Evolutionary conservation across 2,329 filamentous ascomycete genomes (phyloP), one percentile per base, ranked within the genome.

Genomic region (Fusarium caatingaense): DNA sequence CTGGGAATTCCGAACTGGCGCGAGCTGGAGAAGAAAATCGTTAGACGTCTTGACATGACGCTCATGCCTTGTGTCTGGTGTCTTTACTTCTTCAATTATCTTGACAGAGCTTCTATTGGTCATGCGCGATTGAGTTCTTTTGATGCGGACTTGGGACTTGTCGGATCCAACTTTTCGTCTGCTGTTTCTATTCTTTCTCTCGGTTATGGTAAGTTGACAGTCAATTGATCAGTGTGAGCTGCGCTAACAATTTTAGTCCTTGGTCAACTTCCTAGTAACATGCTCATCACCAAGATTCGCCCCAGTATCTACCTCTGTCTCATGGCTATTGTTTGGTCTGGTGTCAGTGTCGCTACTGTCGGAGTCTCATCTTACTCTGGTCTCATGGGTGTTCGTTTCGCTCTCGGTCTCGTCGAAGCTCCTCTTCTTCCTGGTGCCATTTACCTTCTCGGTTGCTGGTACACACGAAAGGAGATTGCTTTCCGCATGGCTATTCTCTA

Each of bases 51-150:
- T 21, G 60, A 64, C 2, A 18, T 64, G 44, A 64, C 60, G 18
- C 60, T 64, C 28, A 64, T 64, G 60, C 60, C 60, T 5, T 64
- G 60, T 40, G 49, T 64, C 2, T 64, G 60, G 60, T 64, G 60
- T 13, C 60, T 64, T 8, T 64, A 64, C 34, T 64, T 64, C 34
- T 64, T 64, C 49, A 64, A 64, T n/a, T 64, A 64, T 6, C 59
- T 64, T 1, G 60, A 64, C n/a, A 56, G 60, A 57, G 60, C 60
- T 1, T 64, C 60, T 0, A 64, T 64, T 6, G 60, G 60, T 5
- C 60, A 64, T 6, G 60, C 60, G 1, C 46, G 60, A 8, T 6
- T 64, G 1, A 64, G 60, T 25, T 27, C 34, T 2, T 64, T 64
- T 4, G 60, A 64, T 6, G 28, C 16, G 1, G 60, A 64, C 11